A percentile compares a stretch with the other conserved stretches of the same genome.
Evolutionary conservation across 805 yeast species (phyloP).

Genomic region (Middelhovenomyces tepae): DNA sequence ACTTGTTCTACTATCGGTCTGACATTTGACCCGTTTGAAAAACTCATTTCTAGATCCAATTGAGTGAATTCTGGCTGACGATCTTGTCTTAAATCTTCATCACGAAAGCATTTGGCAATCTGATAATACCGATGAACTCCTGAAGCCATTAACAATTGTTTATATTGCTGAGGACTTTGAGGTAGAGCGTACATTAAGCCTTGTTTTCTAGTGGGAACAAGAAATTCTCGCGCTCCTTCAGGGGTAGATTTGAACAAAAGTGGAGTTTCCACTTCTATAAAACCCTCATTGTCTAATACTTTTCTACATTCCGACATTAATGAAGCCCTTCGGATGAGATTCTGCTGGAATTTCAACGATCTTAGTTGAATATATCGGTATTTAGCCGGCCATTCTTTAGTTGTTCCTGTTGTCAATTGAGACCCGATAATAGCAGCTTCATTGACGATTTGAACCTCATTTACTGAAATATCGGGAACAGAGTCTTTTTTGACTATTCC

Average conservation of each 20-base stretch:
- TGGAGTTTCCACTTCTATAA: constrained; percentile 89
- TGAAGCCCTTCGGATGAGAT: constrained; percentile 27
- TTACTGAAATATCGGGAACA: constrained; percentile 45
- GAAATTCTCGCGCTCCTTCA: constrained; percentile 93
- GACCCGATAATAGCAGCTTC: constrained; percentile 55
- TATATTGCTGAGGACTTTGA: constrained; percentile 97
- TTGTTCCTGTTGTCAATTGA: constrained; percentile 53
- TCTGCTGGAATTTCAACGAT: constrained; percentile 25
- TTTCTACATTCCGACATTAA: constrained; percentile 29
- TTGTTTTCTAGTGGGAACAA: constrained; percentile 76
- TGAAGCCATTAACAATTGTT: constrained; percentile 89
- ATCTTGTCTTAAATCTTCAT: constrained; percentile 89
- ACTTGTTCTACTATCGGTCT: constrained; percentile 52
- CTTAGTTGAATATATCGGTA: constrained; percentile 76
- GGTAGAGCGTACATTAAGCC: constrained; percentile 78
- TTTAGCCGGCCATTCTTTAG: constrained; percentile 63
- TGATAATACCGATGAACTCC: constrained; percentile 84
- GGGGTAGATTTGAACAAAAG: constrained; percentile 91
- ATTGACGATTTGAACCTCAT: constrained; percentile 49
- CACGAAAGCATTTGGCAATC: constrained; percentile 89
- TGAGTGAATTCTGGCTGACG: constrained; percentile 98
- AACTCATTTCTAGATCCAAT: constrained; percentile 90
- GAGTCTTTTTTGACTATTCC: constrained; percentile 38
- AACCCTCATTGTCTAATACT: constrained; percentile 34
- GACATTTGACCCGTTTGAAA: constrained; percentile 61